Conservation (phyloP, 2,329 filamentous ascomycete genomes). For the Teratosphaeria epicoccoides region DNA sequence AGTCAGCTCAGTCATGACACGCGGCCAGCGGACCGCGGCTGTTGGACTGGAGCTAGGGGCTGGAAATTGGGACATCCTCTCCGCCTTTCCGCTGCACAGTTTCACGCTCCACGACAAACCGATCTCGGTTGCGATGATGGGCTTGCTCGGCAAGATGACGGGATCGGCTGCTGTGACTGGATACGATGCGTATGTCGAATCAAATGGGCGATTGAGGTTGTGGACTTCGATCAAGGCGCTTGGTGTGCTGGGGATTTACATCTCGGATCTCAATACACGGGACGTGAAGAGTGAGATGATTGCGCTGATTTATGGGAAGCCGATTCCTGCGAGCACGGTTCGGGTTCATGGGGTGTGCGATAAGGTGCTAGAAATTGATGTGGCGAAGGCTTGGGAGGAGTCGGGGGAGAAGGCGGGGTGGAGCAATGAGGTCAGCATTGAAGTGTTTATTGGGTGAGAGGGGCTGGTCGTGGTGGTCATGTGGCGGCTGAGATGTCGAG, state of each 20-base stretch:
- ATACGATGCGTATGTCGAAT: slow-evolving; percentile 47
- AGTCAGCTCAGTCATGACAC: slow-evolving; percentile 43
- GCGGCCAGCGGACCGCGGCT: slow-evolving; percentile 32
- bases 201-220: slow-evolving; percentile 53
- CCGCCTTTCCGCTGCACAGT: slow-evolving; percentile 55
- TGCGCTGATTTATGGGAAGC: slow-evolving; percentile 57
- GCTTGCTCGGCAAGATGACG: slow-evolving; percentile 80
- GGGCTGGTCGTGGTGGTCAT: too few species aligned
- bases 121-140: slow-evolving; percentile 54
- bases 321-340: slow-evolving; percentile 59
- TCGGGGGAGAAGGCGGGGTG: slow-evolving; percentile 60
- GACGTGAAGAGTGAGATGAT: slow-evolving; percentile 21
- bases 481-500: too few species aligned
- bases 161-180: slow-evolving; percentile 66
- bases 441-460: slow-evolving; percentile 48
- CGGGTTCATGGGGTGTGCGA: background rate
- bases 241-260: slow-evolving; percentile 66
- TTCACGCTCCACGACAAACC: slow-evolving; percentile 34
- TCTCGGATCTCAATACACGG: slow-evolving; percentile 55
- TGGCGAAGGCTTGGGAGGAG: slow-evolving; percentile 65
- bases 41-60: slow-evolving; percentile 53
- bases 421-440: slow-evolving; percentile 69
- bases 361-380: slow-evolving; percentile 64
- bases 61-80: slow-evolving; percentile 70
- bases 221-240: slow-evolving; percentile 68